A percentile compares a stretch with the other conserved stretches of the same genome.
These are phyloP conservation scores for Cytospora paraplurivora DNA, from an alignment of 2,329 filamentous ascomycete genomes.

Conservation along the genomic window DNA sequence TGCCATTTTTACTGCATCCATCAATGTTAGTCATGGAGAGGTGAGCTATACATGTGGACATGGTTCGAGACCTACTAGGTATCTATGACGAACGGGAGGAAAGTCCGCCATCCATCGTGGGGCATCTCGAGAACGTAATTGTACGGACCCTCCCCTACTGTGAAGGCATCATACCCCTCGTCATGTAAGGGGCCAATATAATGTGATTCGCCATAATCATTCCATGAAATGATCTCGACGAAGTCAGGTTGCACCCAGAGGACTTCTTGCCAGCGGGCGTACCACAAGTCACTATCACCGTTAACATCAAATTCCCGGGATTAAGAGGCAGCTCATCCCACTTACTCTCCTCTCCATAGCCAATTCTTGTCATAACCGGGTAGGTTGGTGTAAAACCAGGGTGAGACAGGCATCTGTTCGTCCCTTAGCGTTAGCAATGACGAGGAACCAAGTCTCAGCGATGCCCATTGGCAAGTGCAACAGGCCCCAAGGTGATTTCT, in stretches of 20 bases:
- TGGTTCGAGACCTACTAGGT: constrained; percentile 46
- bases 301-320: neutral
- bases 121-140: constrained; percentile 51
- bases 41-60: neutral
- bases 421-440: too few species aligned
- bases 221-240: constrained; percentile 45
- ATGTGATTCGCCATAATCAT: constrained; percentile 58
- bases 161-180: constrained; percentile 38
- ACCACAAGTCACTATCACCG: constrained; percentile 52
- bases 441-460: too few species aligned
- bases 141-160: constrained; percentile 44
- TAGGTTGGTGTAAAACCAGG: constrained; percentile 63
- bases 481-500: too few species aligned
- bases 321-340: constrained; percentile 38
- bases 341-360: constrained; percentile 58
- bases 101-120: constrained; percentile 52
- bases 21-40: neutral
- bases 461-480: too few species aligned
- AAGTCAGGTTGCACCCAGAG: constrained; percentile 56
- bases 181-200: constrained; percentile 53
- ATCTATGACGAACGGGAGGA: constrained; percentile 54
- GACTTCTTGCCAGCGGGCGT: constrained; percentile 57
- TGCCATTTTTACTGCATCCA: constrained; percentile 28
- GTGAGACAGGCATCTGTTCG: constrained; percentile 51
- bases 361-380: constrained; percentile 61